Evolutionary conservation across 108 stramenopile genomes (phyloP), one percentile per base, ranked within the genome.

Genomic region (Nannochloropsis gaditana): DNA sequence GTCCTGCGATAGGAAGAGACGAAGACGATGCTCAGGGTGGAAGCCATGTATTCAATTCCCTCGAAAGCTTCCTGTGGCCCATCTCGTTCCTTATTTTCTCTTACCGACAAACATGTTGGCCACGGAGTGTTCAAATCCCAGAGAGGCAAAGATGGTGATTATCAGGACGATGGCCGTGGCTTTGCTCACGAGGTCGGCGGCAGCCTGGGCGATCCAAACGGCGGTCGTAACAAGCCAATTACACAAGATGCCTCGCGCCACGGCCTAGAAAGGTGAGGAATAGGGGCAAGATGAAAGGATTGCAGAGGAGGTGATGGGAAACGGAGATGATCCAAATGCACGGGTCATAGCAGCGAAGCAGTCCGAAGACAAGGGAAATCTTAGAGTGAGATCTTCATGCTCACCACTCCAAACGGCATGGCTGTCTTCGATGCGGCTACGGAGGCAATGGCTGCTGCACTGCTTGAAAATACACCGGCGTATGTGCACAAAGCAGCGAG

Each of bases 101-200:
- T 44, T 41, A 43, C 1, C 44, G 5, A 42, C 85, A 86, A 82
- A 85, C 98, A 98, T 98, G 86, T 97, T 97, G 44, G 98, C 98
- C 59, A 98, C 94, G 43, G 93, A 93, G 91, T 98, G 98, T 21
- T 91, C 90, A 42, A 91, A 47, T 9, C 89, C 87, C 83, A 91
- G 44, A 11, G 90, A 82, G 45, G 86, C 88, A 79, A 91, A 91
- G 43, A 88, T 90, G 43, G 90, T 89, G 45, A 89, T 89, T 19
- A 85, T 85, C 44, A 89, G 82, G 82, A 85, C 82, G 19, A 89
- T 89, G 83, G 88, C 85, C 45, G 50, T 8, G 19, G 59, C 59
- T 73, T 73, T 73, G n/a, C 59, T 73, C 5, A 73, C 59, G 4
- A 73, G 59, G 8, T 73, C 59, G n/a, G 59, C 59, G n/a, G 59